Evolutionary conservation across 2,329 filamentous ascomycete genomes (phyloP).

Genomic region (Helotiales sp.): DNA sequence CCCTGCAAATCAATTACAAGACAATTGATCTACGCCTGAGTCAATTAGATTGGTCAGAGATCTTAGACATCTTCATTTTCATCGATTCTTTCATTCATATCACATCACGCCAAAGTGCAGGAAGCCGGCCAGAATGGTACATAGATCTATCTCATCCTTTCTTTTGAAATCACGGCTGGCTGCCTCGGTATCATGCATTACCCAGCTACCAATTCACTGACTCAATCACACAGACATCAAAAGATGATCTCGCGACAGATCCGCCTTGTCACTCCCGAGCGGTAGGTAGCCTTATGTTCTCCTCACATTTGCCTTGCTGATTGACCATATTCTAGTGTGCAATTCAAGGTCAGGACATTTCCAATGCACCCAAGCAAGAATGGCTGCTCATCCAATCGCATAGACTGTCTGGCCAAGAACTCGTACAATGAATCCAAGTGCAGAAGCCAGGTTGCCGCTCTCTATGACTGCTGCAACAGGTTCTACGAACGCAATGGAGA

Average conservation of each 20-base stretch:
- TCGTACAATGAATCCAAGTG: constrained; percentile 87
- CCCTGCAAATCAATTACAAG: not conserved
- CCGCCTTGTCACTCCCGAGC: constrained; percentile 87
- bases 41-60: not conserved
- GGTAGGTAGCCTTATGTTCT: constrained; percentile 52
- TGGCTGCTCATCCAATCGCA: constrained; percentile 18
- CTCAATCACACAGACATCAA: constrained; percentile 50
- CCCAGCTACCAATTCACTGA: constrained; percentile 3
- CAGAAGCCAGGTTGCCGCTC: constrained; percentile 74
- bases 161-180: constrained; percentile 3
- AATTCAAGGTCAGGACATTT: constrained; percentile 75
- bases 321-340: constrained; percentile 65
- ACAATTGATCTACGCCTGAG: not conserved
- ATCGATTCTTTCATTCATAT: not conserved
- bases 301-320: not conserved
- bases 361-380: not conserved
- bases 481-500: constrained; percentile 86
- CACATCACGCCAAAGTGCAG: not conserved
- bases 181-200: not conserved
- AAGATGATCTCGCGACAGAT: constrained; percentile 73
- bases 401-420: constrained; percentile 84
- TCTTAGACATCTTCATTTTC: not conserved
- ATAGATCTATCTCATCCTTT: not conserved
- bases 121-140: not conserved
- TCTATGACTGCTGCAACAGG: constrained; percentile 91